These are phyloP conservation scores for Cyberlindnera japonica DNA, from an alignment of 805 yeast species.

Conservation along the genomic window DNA sequence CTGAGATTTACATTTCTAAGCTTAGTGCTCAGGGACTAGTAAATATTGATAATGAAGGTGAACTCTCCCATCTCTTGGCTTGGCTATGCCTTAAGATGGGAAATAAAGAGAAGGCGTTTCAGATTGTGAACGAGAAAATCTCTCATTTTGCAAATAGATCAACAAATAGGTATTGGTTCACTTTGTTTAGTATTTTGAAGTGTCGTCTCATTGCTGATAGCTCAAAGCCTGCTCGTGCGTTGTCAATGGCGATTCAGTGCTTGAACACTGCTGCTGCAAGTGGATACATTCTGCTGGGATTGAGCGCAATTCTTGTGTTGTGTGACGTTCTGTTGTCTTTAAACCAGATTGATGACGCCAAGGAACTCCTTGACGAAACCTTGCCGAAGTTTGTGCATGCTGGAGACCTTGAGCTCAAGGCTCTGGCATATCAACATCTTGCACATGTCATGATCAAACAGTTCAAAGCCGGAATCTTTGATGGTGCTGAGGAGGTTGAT, in stretches of 20 bases:
- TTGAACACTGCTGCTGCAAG: constrained; percentile 44
- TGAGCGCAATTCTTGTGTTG: constrained; percentile 46
- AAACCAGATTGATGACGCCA: constrained; percentile 42
- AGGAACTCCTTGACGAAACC: constrained; percentile 35
- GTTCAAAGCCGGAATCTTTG: not conserved
- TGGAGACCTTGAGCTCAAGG: constrained; percentile 36
- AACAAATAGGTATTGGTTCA: constrained; percentile 39
- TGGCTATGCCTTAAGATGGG: constrained; percentile 23
- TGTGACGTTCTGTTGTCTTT: constrained; percentile 41
- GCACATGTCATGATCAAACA: constrained; percentile 28
- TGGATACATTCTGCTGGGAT: constrained; percentile 41
- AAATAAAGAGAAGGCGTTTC: constrained; percentile 22
- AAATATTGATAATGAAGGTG: constrained; percentile 30
- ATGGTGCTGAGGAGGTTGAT: constrained; percentile 1
- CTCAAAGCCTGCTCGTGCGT: constrained; percentile 45
- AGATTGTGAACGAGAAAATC: constrained; percentile 18
- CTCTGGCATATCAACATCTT: constrained; percentile 35
- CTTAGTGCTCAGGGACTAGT: constrained; percentile 23
- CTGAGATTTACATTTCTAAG: constrained; percentile 22
- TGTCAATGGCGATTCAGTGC: constrained; percentile 48
- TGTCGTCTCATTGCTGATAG: constrained; percentile 40
- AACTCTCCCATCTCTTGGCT: constrained; percentile 25
- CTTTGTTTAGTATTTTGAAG: constrained; percentile 46
- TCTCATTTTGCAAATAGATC: constrained; percentile 15
- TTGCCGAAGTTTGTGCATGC: constrained; percentile 45